A percentile compares a stretch with the other conserved stretches of the same genome.
These are phyloP conservation scores for Biancaea sappan DNA, from an alignment of 306 rosid genomes.

Conservation along the genomic window DNA sequence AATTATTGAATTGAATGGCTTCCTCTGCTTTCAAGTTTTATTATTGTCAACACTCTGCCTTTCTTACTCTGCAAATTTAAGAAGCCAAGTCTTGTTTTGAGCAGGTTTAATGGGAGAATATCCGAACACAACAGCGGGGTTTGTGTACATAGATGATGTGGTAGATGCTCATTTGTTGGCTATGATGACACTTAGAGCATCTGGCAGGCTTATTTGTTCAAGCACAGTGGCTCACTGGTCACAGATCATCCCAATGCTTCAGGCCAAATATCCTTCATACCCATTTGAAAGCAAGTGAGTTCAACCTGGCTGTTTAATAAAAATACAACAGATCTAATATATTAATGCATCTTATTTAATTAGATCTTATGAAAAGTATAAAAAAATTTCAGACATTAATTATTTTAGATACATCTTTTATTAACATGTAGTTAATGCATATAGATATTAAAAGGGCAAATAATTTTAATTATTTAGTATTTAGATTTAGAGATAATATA, in stretches of 20 bases:
- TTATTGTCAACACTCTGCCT: not conserved
- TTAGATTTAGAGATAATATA: too few species aligned
- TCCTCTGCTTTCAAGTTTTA: not conserved
- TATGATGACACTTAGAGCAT: conserved; percentile 67
- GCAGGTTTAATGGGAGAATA: conserved; percentile 67
- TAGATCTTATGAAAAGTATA: too few species aligned
- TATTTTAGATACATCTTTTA: too few species aligned
- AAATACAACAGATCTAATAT: too few species aligned
- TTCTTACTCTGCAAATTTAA: not conserved
- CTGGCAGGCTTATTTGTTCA: conserved; percentile 85
- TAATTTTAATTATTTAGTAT: too few species aligned
- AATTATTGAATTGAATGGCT: not conserved
- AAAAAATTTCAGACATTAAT: too few species aligned
- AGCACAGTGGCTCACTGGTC: conserved; percentile 80
- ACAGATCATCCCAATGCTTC: conserved; percentile 67
- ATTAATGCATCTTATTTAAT: too few species aligned
- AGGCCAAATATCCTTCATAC: conserved; percentile 70
- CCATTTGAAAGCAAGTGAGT: conserved; percentile 66
- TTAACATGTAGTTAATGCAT: too few species aligned
- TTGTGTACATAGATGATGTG: conserved; percentile 85
- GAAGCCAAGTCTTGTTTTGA: not conserved
- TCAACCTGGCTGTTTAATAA: not conserved
- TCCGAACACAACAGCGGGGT: conserved; percentile 78
- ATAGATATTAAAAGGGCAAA: too few species aligned
- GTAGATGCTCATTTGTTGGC: conserved; percentile 71